Evolutionary conservation across 805 yeast genomes (phyloP).

Genomic region (Saccharomycopsis vini): DNA sequence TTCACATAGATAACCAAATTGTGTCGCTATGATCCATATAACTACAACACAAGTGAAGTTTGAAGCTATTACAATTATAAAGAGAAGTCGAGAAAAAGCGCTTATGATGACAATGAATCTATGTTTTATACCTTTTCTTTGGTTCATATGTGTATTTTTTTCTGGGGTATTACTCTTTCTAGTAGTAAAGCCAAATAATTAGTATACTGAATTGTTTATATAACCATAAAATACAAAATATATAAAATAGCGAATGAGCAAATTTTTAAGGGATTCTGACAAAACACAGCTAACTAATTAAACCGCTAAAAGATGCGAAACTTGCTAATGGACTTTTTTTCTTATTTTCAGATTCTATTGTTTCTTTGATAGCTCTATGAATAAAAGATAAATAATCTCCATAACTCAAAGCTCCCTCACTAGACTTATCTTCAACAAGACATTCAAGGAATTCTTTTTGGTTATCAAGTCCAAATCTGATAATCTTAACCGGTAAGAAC

Average conservation of each 20-base stretch:
- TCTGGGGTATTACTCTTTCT: too few relatives aligned
- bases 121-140: slow-evolving; percentile 15
- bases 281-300: too few relatives aligned
- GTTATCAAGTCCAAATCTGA: slow-evolving; percentile 58
- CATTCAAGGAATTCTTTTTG: slow-evolving; percentile 44
- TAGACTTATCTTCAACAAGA: slow-evolving; percentile 65
- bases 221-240: too few relatives aligned
- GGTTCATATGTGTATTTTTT: too few relatives aligned
- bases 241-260: too few relatives aligned
- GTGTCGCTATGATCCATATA: too few relatives aligned
- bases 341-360: background rate
- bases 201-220: too few relatives aligned
- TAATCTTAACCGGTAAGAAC: slow-evolving; percentile 45
- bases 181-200: too few relatives aligned
- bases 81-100: slow-evolving; percentile 7
- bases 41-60: too few relatives aligned
- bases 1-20: too few relatives aligned
- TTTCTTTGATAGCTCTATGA: slow-evolving; percentile 46
- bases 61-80: slow-evolving; percentile 1
- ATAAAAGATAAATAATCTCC: slow-evolving; percentile 58
- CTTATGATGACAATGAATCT: slow-evolving; percentile 15
- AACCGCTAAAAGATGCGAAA: too few relatives aligned
- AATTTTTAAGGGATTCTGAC: too few relatives aligned
- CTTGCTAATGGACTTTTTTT: background rate
- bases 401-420: slow-evolving; percentile 47